Evolutionary conservation across 192 early-diverging fungal species (phyloP).

Genomic region (Pilaira anomala): DNA sequence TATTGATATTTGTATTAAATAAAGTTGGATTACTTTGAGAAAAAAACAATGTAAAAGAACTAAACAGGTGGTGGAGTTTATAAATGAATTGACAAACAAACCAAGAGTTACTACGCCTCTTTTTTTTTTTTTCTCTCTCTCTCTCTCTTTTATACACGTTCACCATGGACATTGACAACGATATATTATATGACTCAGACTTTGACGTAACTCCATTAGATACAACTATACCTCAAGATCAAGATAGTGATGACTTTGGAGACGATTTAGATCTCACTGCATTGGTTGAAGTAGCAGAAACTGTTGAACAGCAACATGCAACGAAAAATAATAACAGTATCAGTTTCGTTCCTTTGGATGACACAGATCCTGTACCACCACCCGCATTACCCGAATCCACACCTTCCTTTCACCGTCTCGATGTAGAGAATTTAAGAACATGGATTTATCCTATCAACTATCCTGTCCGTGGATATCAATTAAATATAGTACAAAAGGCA

Average conservation of each 20-base stretch:
- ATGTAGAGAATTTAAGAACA: conserved; percentile 42
- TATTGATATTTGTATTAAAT: too few species aligned
- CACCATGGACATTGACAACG: not conserved
- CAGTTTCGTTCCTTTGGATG: not conserved
- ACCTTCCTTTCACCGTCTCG: conserved; percentile 47
- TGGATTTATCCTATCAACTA: conserved; percentile 82
- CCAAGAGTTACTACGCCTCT: too few species aligned
- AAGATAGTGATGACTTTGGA: not conserved
- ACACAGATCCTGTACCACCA: conserved; percentile 15
- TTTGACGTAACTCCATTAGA: not conserved
- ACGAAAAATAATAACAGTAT: not conserved
- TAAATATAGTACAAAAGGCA: conserved; percentile 73
- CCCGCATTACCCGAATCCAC: conserved; percentile 22
- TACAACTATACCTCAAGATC: not conserved
- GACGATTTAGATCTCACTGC: conserved; percentile 6
- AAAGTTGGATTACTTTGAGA: too few species aligned
- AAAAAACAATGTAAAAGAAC: too few species aligned
- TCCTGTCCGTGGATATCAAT: conserved; percentile 79
- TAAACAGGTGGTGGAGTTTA: too few species aligned
- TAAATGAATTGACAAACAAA: too few species aligned
- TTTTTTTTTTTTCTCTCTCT: too few species aligned
- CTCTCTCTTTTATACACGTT: too few species aligned
- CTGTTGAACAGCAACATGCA: not conserved
- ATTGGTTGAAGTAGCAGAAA: not conserved
- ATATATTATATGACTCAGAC: not conserved